Conservation (phyloP, 441 rosid species). For the Croton setiger region DNA sequence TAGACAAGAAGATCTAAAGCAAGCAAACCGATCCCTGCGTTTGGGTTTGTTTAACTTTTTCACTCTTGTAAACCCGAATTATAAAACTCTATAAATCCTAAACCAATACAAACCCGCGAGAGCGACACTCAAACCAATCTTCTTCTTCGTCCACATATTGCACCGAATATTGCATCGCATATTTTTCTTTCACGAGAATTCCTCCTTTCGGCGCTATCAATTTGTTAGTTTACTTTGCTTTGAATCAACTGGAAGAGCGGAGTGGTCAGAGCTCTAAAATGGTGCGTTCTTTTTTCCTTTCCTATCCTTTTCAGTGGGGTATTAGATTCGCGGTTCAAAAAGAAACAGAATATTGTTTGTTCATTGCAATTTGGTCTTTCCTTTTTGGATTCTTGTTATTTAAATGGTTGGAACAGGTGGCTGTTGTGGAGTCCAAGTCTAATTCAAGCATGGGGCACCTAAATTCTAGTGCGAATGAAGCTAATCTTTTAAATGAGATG, state of each 20-base stretch:
- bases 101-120: not conserved
- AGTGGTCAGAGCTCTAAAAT: not conserved
- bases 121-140: not conserved
- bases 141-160: not conserved
- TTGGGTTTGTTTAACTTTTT: not conserved
- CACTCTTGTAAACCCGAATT: not conserved
- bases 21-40: not conserved
- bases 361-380: not conserved
- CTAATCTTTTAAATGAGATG: slow-evolving; percentile 17
- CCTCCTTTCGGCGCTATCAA: not conserved
- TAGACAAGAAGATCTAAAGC: not conserved
- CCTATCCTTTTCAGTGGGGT: not conserved
- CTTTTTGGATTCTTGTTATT: not conserved
- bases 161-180: not conserved
- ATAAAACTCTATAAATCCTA: not conserved
- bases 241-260: not conserved
- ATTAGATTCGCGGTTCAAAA: not conserved
- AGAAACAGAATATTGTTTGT: too few species aligned
- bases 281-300: not conserved
- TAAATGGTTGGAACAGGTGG: slow-evolving; percentile 28
- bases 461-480: slow-evolving; percentile 34
- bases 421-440: slow-evolving; percentile 26
- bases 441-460: slow-evolving; percentile 31
- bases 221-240: not conserved
- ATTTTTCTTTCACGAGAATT: not conserved